phyloP scores from a whole-genome alignment of 441 rosid genomes.

The Arabidopsis lyrata region DNA sequence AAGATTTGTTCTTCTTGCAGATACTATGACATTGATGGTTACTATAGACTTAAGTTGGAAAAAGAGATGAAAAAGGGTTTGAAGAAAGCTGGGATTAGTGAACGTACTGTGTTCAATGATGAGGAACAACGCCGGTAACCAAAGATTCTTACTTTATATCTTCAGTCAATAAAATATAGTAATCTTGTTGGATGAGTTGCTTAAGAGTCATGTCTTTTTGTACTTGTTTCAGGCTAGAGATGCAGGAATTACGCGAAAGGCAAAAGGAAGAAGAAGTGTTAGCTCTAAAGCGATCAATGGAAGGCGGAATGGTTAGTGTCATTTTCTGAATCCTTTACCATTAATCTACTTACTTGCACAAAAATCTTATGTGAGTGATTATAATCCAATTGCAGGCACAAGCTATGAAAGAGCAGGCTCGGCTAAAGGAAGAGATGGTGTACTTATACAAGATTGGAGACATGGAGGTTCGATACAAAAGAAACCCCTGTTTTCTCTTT shows the following conservation, averaged over 20 bases:
- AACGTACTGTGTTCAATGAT: constrained; percentile 90
- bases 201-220: not conserved
- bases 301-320: constrained; percentile 89
- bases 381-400: constrained; percentile 64
- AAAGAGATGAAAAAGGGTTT: constrained; percentile 74
- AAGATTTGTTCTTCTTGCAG: constrained; percentile 45
- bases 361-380: constrained; percentile 10
- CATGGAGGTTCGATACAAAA: constrained; percentile 61
- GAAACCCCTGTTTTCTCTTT: not conserved
- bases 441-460: constrained; percentile 89
- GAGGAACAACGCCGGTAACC: constrained; percentile 90
- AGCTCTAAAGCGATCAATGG: constrained; percentile 82
- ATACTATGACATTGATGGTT: constrained; percentile 89
- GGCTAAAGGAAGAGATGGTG: constrained; percentile 89
- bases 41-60: constrained; percentile 70
- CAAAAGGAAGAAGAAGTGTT: constrained; percentile 82
- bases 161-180: not conserved
- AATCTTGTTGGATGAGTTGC: not conserved
- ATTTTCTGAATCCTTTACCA: not conserved
- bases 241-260: constrained; percentile 77
- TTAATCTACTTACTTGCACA: not conserved
- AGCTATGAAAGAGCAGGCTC: constrained; percentile 98
- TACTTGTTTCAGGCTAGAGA: constrained; percentile 67
- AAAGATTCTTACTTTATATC: constrained; percentile 9
- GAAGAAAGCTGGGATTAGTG: constrained; percentile 63